Percentiles rank a stretch among this genome's conserved stretches.
phyloP scores from a whole-genome alignment of 352 stramenopile genomes.

The Globisporangium abappressorium region DNA sequence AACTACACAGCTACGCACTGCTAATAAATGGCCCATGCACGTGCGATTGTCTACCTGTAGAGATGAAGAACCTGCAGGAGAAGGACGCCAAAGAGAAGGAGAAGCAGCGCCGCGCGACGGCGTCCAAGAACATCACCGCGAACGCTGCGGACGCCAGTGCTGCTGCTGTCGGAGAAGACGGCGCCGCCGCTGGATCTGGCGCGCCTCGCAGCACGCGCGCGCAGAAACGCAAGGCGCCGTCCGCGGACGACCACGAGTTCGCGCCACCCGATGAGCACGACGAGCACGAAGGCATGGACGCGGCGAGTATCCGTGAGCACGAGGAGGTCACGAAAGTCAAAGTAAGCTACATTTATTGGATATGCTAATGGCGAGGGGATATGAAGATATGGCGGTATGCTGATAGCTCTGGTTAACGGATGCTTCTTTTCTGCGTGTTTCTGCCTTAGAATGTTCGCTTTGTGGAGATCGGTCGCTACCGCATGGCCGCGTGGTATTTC shows the following conservation, averaged over 20 bases:
- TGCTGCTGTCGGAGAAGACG: conserved; percentile 21
- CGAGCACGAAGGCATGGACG: conserved; percentile 98
- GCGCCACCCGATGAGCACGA: conserved; percentile 92
- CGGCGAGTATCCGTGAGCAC: conserved; percentile 95
- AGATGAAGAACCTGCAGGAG: conserved; percentile 67
- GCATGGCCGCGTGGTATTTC: conserved; percentile 97
- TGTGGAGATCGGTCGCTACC: conserved; percentile 92
- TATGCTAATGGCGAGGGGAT: not conserved
- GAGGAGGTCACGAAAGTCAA: conserved; percentile 98
- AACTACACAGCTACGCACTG: not conserved
- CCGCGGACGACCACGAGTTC: conserved; percentile 64
- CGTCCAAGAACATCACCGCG: conserved; percentile 23
- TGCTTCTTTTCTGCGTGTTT: not conserved
- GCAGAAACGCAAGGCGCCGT: conserved; percentile 68
- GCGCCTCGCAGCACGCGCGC: conserved; percentile 42
- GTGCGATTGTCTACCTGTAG: conserved; percentile 15
- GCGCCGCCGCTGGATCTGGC: not conserved
- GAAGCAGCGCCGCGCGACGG: conserved; percentile 31
- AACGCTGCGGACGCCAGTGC: conserved; percentile 4
- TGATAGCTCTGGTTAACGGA: not conserved
- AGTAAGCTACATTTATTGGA: conserved; percentile 21
- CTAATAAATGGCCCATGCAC: not conserved
- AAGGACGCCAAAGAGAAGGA: conserved; percentile 77
- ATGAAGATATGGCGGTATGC: not conserved
- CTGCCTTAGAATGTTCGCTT: conserved; percentile 92